Evolutionary conservation across 106 monocot species (phyloP).

Genomic region (Phalaenopsis aphrodite): DNA sequence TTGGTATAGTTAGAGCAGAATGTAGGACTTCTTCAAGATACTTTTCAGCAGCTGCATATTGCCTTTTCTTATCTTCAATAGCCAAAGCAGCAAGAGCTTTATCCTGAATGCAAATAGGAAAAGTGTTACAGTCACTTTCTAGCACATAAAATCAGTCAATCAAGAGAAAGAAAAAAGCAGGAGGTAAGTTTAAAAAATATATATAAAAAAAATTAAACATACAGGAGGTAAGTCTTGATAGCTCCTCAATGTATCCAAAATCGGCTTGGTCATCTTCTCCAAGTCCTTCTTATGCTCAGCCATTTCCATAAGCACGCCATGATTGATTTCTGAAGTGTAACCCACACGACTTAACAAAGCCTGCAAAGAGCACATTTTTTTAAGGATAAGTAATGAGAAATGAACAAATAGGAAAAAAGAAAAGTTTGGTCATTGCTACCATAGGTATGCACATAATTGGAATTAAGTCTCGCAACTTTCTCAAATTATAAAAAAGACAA

Average conservation of each 20-base stretch:
- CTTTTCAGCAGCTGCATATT: constrained; percentile 88
- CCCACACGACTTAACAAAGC: constrained; percentile 67
- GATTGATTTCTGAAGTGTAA: constrained; percentile 93
- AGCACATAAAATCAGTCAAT: background rate
- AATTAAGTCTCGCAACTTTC: background rate
- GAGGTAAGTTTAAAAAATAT: constrained; percentile 54
- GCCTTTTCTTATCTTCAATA: constrained; percentile 95
- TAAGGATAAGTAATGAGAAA: background rate
- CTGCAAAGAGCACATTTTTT: constrained; percentile 20
- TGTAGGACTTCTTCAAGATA: constrained; percentile 82
- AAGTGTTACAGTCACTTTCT: background rate
- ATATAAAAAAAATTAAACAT: background rate
- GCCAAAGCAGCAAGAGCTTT: constrained; percentile 94
- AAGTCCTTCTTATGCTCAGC: constrained; percentile 87
- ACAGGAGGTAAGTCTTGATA: constrained; percentile 98
- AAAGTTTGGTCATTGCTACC: background rate
- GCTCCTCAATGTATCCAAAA: constrained; percentile 89
- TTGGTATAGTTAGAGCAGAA: constrained; percentile 49
- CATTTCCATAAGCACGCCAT: constrained; percentile 96
- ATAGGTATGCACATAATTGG: background rate
- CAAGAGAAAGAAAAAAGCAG: constrained; percentile 29
- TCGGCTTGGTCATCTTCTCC: constrained; percentile 94
- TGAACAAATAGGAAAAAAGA: background rate
- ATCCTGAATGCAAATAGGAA: constrained; percentile 46
- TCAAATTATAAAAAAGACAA: background rate